These are phyloP conservation scores for Cladosporium sp. DNA, from an alignment of 2,329 filamentous ascomycete species.

Conservation along the genomic window DNA sequence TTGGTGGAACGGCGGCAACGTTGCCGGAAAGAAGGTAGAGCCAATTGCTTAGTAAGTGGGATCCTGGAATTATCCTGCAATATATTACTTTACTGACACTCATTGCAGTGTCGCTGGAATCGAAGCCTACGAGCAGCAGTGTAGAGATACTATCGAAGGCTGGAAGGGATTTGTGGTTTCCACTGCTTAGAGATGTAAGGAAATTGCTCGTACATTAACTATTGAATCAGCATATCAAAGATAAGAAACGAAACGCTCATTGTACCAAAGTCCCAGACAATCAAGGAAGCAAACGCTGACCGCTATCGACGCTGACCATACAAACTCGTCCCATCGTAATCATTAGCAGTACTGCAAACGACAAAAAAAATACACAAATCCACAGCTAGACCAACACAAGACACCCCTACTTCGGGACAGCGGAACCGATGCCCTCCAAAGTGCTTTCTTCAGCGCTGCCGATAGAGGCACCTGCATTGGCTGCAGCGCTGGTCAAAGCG, in stretches of 20 bases:
- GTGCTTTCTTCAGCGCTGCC: constrained; percentile 19
- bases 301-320: background rate
- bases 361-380: background rate
- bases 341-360: background rate
- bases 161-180: constrained; percentile 36
- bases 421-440: constrained; percentile 17
- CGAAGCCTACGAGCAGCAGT: constrained; percentile 41
- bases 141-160: constrained; percentile 40
- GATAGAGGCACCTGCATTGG: constrained; percentile 19
- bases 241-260: background rate
- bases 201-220: background rate
- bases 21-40: constrained; percentile 46
- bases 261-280: background rate
- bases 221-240: background rate
- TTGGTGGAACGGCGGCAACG: constrained; percentile 44
- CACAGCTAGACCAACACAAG: background rate
- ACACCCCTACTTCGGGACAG: constrained; percentile 13
- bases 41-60: constrained; percentile 38
- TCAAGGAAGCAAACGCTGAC: background rate
- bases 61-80: no score
- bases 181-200: background rate
- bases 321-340: background rate
- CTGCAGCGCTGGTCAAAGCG: constrained; percentile 18
- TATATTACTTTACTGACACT: background rate
- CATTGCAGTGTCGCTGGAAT: constrained; percentile 27